Evolutionary conservation across 2,329 filamentous ascomycete species (phyloP), one percentile per base, ranked within the genome.

Genomic region (Talaromyces sp.): DNA sequence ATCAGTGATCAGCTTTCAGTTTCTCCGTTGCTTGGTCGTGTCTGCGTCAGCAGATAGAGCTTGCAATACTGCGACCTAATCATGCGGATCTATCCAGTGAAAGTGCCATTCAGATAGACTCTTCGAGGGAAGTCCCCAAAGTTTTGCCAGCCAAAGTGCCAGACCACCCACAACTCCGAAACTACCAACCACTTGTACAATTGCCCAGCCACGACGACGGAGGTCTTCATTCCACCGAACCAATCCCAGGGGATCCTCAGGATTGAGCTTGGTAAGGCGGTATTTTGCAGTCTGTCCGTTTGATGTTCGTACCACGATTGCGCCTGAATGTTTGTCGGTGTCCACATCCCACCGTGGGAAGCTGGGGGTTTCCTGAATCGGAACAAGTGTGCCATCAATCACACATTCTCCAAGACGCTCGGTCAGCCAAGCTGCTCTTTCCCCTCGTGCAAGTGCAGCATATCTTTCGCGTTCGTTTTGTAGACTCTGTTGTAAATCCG

Each of bases 191-290:
- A 96, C 81, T 74, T 93, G 90, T 43, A 96, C 79, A 0, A 90
- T 84, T 56, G 90, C 76, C 81, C 88, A 88, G 0, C 90, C 86
- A 54, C 84, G 85, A 52, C 84, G 83, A 70, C 84, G 87, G 45
- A 96, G 72, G 41, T 87, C 85, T 22, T 90, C 87, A 2, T 86
- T 85, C 68, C 93, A 84, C 67, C 88, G 83, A 60, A 96, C 82
- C 41, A 97, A 76, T 0, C 93, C 93, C 0, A 97, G 82, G 0
- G 93, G 93, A 75, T 97, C 93, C 66, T 90, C 84, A 39, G 87
- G 83, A 69, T 83, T 82, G 57, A 83, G 69, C 22, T 77, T 66
- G 3, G 71, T 58, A 58, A 73, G 65, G 66, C 74, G 72, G 70
- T 79, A 74, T 71, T 76, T 64, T 72, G 75, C 65, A 60, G 67